Conservation (phyloP, 192 early-diverging fungal species). For the Entomortierella beljakovae region DNA sequence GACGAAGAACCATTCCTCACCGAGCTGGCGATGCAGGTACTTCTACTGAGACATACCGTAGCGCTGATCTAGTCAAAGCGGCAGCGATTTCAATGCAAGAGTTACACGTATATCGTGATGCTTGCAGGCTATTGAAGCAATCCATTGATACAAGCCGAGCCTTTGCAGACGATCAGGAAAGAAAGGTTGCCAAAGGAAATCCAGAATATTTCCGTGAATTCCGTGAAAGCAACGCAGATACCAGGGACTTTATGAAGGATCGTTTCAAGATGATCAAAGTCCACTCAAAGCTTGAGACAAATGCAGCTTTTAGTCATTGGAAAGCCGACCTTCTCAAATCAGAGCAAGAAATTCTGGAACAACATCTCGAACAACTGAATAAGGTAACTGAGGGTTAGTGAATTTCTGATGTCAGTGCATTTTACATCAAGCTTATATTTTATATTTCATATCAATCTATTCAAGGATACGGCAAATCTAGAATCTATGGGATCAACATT, state of each 20-base stretch:
- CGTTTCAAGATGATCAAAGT: conserved; percentile 42
- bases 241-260: conserved; percentile 50
- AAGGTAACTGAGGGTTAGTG: conserved; percentile 4
- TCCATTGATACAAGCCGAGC: conserved; percentile 36
- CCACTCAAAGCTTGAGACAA: conserved; percentile 26
- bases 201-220: conserved; percentile 42
- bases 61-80: conserved; percentile 32
- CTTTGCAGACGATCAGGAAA: conserved; percentile 19
- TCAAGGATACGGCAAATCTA: conserved; percentile 31
- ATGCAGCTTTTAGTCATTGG: conserved; percentile 16
- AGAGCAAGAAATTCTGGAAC: conserved; percentile 30
- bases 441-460: not conserved
- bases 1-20: conserved; percentile 36
- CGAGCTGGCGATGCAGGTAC: not conserved
- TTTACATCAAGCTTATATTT: not conserved
- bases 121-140: conserved; percentile 31
- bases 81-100: conserved; percentile 21
- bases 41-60: conserved; percentile 17
- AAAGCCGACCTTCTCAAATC: conserved; percentile 13
- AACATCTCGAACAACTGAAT: conserved; percentile 26
- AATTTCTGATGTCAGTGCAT: not conserved
- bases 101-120: conserved; percentile 23
- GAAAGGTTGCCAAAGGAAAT: conserved; percentile 25
- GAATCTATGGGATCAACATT: conserved; percentile 3
- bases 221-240: conserved; percentile 26